These are phyloP conservation scores for Inga oerstediana DNA, from an alignment of 306 rosid species.

Conservation along the genomic window DNA sequence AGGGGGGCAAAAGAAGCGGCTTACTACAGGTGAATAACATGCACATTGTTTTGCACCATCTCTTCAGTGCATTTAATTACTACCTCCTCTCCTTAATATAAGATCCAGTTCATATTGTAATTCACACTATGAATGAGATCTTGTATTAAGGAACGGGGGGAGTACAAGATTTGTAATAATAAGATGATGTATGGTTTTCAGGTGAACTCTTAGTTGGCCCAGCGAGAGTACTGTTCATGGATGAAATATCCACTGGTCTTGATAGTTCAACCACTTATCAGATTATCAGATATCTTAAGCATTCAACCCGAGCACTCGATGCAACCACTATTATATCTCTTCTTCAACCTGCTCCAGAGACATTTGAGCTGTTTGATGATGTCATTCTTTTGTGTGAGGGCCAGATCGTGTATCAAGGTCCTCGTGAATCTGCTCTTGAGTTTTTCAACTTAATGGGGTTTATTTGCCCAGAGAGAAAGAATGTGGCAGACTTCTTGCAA, in stretches of 20 bases:
- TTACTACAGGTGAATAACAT: constrained; percentile 71
- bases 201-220: constrained; percentile 96
- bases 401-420: constrained; percentile 91
- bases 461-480: constrained; percentile 86
- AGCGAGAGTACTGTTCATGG: constrained; percentile 97
- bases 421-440: constrained; percentile 74
- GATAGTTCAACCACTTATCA: constrained; percentile 96
- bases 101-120: no score
- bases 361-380: constrained; percentile 95
- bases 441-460: constrained; percentile 89
- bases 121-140: no score
- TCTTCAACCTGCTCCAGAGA: constrained; percentile 99
- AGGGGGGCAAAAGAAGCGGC: constrained; percentile 99
- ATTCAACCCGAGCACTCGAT: constrained; percentile 86
- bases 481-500: constrained; percentile 96
- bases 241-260: constrained; percentile 97
- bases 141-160: no score
- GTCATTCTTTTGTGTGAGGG: constrained; percentile 92
- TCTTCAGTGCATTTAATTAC: constrained; percentile 24
- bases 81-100: no score
- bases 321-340: constrained; percentile 89
- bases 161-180: background rate
- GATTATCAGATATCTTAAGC: constrained; percentile 85
- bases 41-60: constrained; percentile 8
- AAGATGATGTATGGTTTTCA: constrained; percentile 33